Evolutionary conservation across 2,329 filamentous ascomycete genomes (phyloP), one percentile per base, ranked within the genome.

Genomic region (Monosporascus sp.): DNA sequence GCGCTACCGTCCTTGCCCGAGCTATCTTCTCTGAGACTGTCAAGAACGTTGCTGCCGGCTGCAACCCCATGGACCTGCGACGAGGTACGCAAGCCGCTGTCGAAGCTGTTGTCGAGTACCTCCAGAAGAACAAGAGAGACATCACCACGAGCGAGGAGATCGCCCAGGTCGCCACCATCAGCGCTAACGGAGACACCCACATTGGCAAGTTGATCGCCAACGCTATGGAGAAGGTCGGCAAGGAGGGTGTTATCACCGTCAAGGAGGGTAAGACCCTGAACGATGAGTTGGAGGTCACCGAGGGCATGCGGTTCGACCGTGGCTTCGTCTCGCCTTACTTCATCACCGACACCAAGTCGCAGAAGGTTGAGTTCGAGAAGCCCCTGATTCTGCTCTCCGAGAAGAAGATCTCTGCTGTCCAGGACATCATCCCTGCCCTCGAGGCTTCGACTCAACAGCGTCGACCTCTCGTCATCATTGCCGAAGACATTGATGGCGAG

Each of bases 281-380:
- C 67, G 94, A 99, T 66, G 94, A 99, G 85, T 88, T 99, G 53
- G 94, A 99, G 79, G 87, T 99, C 58, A 99, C 94, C 55, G 94
- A 99, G 87, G 94, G 94, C 73, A 99, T 99, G 94, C 91, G 94
- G 75, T 99, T 99, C 79, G 94, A 99, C 84, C 93, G 94, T 70
- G 94, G 94, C 59, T 99, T 88, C 76, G 93, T 96, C 71, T 99
- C 94, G 25, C 92, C 94, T 65, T 99, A 99, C 87, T 99, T 99
- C 83, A 99, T 99, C 81, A 99, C 94, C 79, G 94, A 99, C 70
- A 79, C 91, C 83, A 99, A 99, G 87, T 76, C 92, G 56, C 91
- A 96, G 75, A 99, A 99, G 86, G 92, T 97, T 54, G 94, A 99
- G 79, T 99, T 99, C 64, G 94, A 99, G 86, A 97, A 99, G 85